Evolutionary conservation across 2,329 filamentous ascomycete genomes (phyloP).

Genomic region (Emydomyces testavorans): DNA sequence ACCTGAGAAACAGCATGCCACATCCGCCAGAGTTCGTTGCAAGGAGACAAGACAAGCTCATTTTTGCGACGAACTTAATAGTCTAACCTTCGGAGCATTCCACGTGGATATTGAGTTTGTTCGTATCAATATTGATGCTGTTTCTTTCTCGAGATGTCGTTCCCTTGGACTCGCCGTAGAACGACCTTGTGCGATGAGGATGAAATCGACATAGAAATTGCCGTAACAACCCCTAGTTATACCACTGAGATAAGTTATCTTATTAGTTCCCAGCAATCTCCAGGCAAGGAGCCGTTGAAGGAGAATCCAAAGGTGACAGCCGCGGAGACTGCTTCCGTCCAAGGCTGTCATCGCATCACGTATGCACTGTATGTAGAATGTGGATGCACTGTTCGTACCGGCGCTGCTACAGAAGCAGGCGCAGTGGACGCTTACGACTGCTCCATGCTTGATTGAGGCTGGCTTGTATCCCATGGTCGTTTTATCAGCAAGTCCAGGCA

Average conservation of each 20-base stretch:
- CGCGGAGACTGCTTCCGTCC: background rate
- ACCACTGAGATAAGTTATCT: background rate
- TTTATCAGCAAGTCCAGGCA: background rate
- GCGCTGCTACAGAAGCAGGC: background rate
- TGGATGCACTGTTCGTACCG: background rate
- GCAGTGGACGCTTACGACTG: background rate
- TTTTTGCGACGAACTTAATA: no score
- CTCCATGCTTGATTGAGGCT: no score
- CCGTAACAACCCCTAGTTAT: background rate
- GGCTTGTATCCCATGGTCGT: conserved; percentile 1
- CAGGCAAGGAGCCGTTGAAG: background rate
- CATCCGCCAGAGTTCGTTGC: background rate
- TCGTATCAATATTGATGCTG: background rate
- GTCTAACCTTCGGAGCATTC: background rate
- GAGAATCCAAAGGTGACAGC: conserved; percentile 2
- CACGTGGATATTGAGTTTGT: conserved; percentile 5
- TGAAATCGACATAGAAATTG: no score
- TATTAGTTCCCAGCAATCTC: background rate
- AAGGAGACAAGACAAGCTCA: background rate
- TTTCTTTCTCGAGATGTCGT: background rate
- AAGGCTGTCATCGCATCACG: background rate
- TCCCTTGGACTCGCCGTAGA: no score
- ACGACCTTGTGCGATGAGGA: no score
- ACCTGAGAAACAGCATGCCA: no score
- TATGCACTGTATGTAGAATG: background rate